Evolutionary conservation across 164 flowering plant species (phyloP).

Genomic region (Vitis labrusca): DNA sequence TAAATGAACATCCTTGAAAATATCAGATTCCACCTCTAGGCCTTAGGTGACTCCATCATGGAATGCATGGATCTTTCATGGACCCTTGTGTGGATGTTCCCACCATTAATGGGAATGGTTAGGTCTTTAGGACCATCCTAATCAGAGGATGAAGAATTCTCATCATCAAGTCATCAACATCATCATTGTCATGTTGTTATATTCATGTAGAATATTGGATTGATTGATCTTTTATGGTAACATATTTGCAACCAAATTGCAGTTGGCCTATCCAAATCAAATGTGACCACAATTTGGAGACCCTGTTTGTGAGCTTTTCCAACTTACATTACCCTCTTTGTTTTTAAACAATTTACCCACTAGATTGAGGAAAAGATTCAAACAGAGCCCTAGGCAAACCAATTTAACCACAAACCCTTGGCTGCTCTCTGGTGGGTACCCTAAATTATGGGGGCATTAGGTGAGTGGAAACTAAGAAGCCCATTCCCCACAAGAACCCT

Average conservation of each 20-base stretch:
- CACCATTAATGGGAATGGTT: neutral
- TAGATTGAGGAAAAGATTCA: too few relatives aligned
- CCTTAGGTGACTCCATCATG: too few relatives aligned
- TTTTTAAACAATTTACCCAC: too few relatives aligned
- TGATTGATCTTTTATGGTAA: too few relatives aligned
- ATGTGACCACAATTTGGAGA: neutral
- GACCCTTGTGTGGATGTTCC: neutral
- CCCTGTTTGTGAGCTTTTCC: neutral
- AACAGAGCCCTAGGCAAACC: too few relatives aligned
- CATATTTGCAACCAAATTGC: too few relatives aligned
- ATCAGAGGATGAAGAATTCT: neutral
- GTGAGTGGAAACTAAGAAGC: neutral
- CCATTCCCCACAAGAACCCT: slow-evolving; percentile 4
- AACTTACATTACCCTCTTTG: neutral
- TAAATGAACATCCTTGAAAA: too few relatives aligned
- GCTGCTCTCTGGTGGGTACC: too few relatives aligned
- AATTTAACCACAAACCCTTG: too few relatives aligned
- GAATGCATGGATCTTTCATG: too few relatives aligned
- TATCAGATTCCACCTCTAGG: too few relatives aligned
- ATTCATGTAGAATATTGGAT: neutral
- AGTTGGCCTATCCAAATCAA: neutral
- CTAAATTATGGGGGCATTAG: too few relatives aligned
- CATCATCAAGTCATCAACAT: neutral
- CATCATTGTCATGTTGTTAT: neutral
- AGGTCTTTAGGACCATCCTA: neutral